Percentiles rank a stretch among this genome's conserved stretches.
Conservation (phyloP, 768 basidiomycete genomes). For the Termitomyces heimii region DNA sequence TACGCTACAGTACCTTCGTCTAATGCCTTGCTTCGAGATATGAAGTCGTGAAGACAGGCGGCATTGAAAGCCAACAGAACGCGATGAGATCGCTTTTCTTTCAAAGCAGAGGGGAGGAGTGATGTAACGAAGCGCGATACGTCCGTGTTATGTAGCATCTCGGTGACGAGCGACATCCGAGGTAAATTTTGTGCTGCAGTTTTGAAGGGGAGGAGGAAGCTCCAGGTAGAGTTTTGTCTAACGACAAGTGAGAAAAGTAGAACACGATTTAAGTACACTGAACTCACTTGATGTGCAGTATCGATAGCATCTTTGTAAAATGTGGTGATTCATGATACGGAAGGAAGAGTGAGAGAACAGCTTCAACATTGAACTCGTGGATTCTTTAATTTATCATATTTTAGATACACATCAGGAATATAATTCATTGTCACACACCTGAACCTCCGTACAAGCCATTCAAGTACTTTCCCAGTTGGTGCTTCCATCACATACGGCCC, state of each 20-base stretch:
- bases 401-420: neutral
- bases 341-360: constrained; percentile 74
- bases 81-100: constrained; percentile 50
- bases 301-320: constrained; percentile 88
- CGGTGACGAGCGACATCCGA: constrained; percentile 64
- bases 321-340: constrained; percentile 95
- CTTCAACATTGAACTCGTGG: constrained; percentile 87
- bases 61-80: constrained; percentile 80
- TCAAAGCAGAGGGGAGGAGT: constrained; percentile 56
- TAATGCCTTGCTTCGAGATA: constrained; percentile 49
- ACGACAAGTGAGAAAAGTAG: neutral
- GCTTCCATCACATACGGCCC: constrained; percentile 79
- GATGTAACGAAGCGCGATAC: constrained; percentile 66
- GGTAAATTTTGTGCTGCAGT: constrained; percentile 72
- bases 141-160: constrained; percentile 68
- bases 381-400: constrained; percentile 44
- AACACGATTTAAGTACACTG: neutral
- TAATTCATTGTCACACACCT: constrained; percentile 48
- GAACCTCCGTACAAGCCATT: constrained; percentile 93
- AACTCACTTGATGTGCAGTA: constrained; percentile 70
- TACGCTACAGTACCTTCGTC: constrained; percentile 65
- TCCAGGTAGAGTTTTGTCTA: constrained; percentile 59
- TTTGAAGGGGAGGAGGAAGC: constrained; percentile 71
- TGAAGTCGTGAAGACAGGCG: constrained; percentile 72
- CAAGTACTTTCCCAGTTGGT: constrained; percentile 77